These are phyloP conservation scores for Aspergillus indologenus DNA, from an alignment of 495 filamentous ascomycete genomes.

Conservation along the genomic window DNA sequence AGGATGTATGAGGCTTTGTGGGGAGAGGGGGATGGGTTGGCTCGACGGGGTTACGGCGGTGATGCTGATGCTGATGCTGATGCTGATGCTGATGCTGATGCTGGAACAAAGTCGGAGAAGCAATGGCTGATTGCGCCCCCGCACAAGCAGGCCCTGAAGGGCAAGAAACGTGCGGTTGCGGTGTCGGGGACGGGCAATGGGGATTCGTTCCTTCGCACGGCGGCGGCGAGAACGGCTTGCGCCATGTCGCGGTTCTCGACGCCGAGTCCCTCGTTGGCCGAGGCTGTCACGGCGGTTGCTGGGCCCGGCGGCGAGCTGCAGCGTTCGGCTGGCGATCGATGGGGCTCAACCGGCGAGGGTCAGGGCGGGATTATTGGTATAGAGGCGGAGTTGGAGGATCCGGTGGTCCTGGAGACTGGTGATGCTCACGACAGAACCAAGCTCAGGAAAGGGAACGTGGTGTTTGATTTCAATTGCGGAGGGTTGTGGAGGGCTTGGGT, in stretches of 20 bases:
- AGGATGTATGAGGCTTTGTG: neutral
- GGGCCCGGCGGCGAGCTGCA: slow-evolving; percentile 75
- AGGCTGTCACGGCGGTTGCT: slow-evolving; percentile 59
- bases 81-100: too few species aligned
- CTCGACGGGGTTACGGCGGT: too few species aligned
- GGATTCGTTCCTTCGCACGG: slow-evolving; percentile 76
- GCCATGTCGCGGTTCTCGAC: slow-evolving; percentile 68
- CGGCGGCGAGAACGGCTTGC: slow-evolving; percentile 68
- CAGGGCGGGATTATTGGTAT: slow-evolving; percentile 87
- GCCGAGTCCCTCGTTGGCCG: slow-evolving; percentile 26
- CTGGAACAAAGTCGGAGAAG: neutral
- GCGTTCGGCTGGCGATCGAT: slow-evolving; percentile 69
- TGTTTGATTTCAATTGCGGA: slow-evolving; percentile 79
- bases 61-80: too few species aligned
- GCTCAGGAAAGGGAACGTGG: slow-evolving; percentile 48
- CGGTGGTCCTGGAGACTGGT: slow-evolving; percentile 16
- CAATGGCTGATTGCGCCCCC: slow-evolving; percentile 3
- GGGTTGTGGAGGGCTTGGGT: slow-evolving; percentile 88
- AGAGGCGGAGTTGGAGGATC: slow-evolving; percentile 50
- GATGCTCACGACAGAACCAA: slow-evolving; percentile 23
- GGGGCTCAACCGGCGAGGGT: slow-evolving; percentile 75
- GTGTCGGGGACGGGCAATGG: slow-evolving; percentile 88
- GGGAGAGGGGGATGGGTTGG: too few species aligned
- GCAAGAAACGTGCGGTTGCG: slow-evolving; percentile 51
- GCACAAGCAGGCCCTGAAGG: neutral